These are phyloP conservation scores for Colletotrichum sansevieriae DNA, from an alignment of 2,329 filamentous ascomycete species.

Conservation along the genomic window DNA sequence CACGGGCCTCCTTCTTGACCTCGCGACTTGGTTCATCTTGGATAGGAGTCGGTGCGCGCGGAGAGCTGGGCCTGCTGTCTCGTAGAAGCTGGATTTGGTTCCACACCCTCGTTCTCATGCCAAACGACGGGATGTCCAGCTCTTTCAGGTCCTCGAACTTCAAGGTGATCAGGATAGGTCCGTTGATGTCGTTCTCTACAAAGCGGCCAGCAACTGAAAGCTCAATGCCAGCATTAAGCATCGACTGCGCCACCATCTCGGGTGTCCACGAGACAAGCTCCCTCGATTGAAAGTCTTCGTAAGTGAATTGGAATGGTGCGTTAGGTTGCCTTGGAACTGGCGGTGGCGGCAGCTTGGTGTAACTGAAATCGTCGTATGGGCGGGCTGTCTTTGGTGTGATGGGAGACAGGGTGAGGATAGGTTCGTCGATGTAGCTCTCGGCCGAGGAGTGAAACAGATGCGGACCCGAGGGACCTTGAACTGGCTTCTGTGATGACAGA, in stretches of 20 bases:
- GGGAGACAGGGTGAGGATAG: constrained; percentile 77
- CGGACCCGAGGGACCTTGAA: constrained; percentile 85
- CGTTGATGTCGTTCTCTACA: constrained; percentile 91
- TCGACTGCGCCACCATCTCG: constrained; percentile 85
- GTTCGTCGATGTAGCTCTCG: constrained; percentile 63
- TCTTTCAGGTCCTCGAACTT: constrained; percentile 91
- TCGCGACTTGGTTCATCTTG: constrained; percentile 69
- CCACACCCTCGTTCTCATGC: constrained; percentile 84
- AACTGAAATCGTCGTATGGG: constrained; percentile 39
- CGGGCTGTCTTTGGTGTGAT: constrained; percentile 74
- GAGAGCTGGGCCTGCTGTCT: constrained; percentile 64
- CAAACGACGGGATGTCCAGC: constrained; percentile 84
- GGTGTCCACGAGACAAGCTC: constrained; percentile 78
- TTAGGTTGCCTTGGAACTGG: constrained; percentile 51
- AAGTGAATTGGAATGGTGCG: constrained; percentile 69
- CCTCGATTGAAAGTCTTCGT: constrained; percentile 68
- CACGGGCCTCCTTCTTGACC: constrained; percentile 57
- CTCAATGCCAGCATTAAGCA: constrained; percentile 87
- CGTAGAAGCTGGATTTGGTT: constrained; percentile 80
- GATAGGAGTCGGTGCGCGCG: constrained; percentile 70
- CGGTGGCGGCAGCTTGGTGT: constrained; percentile 39
- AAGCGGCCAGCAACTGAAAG: constrained; percentile 84
- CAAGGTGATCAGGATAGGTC: constrained; percentile 87
- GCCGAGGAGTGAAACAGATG: constrained; percentile 85
- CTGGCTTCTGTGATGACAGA: constrained; percentile 68